Conservation (phyloP, 306 rosid species). For the Benincasa hispida region DNA sequence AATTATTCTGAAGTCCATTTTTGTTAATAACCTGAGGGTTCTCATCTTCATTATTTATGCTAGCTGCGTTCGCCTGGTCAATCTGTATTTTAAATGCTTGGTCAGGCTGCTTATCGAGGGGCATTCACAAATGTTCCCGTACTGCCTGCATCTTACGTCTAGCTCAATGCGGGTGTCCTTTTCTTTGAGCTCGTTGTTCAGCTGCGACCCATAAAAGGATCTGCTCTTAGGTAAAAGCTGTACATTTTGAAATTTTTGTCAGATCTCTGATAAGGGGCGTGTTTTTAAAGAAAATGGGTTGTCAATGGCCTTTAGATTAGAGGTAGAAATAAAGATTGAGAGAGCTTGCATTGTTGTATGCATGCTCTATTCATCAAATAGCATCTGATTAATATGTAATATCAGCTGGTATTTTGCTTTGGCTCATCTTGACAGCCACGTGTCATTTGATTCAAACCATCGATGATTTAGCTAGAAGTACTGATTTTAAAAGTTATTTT, state of each 20-base stretch:
- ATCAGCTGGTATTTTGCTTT: constrained; percentile 2
- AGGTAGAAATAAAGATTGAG: background rate
- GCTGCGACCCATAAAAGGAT: background rate
- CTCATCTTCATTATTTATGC: background rate
- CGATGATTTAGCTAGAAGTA: background rate
- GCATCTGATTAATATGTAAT: background rate
- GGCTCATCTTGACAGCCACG: background rate
- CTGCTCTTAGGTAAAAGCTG: background rate
- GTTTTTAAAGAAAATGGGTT: background rate
- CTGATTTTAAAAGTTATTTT: background rate
- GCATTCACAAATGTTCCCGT: background rate
- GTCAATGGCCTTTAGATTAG: background rate
- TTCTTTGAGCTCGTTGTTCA: background rate
- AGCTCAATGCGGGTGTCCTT: background rate
- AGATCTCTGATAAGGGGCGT: background rate
- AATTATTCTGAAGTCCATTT: background rate
- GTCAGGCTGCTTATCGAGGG: background rate
- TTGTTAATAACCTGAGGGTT: background rate
- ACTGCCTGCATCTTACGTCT: background rate
- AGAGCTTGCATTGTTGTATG: background rate
- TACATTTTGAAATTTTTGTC: background rate
- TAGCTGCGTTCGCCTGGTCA: background rate
- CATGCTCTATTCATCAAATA: background rate
- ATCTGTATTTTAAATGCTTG: constrained; percentile 1
- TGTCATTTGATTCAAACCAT: background rate